Evolutionary conservation across 2,329 filamentous ascomycete species (phyloP).

Genomic region (Basipetospora chlamydospora): DNA sequence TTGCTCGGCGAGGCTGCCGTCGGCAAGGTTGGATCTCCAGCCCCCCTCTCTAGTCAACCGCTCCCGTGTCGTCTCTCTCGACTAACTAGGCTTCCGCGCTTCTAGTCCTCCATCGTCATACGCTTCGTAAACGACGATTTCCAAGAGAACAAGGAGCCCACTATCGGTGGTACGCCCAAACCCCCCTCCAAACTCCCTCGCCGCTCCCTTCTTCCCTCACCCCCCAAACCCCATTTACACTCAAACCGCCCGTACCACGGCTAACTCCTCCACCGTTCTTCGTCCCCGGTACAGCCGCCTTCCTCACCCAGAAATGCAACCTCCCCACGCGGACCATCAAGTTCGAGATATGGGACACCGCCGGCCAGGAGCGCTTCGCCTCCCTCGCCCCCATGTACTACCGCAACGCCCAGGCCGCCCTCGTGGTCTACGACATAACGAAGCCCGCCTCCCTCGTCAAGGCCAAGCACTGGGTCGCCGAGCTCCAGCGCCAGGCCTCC

Average conservation of each 20-base stretch:
- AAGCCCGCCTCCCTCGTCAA: slow-evolving; percentile 92
- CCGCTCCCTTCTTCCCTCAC: background rate
- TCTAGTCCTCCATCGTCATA: slow-evolving; percentile 88
- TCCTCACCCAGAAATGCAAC: slow-evolving; percentile 97
- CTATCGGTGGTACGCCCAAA: slow-evolving; percentile 68
- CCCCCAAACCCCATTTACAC: background rate
- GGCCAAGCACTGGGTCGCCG: slow-evolving; percentile 97
- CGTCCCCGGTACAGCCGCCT: slow-evolving; percentile 52
- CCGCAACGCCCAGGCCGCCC: slow-evolving; percentile 91
- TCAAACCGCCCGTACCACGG: too few species aligned
- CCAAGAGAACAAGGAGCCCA: slow-evolving; percentile 98
- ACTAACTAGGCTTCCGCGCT: too few species aligned
- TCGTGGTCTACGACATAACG: slow-evolving; percentile 97
- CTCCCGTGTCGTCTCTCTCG: slow-evolving; percentile 3
- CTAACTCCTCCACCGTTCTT: background rate
- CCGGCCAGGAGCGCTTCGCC: slow-evolving; percentile 93
- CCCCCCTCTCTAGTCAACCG: too few species aligned
- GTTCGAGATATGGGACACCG: slow-evolving; percentile 97
- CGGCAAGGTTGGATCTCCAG: slow-evolving; percentile 97
- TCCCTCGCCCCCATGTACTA: slow-evolving; percentile 98
- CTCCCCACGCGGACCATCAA: slow-evolving; percentile 85
- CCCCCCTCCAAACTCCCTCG: background rate
- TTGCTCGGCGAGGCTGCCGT: slow-evolving; percentile 94
- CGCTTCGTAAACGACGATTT: slow-evolving; percentile 99
- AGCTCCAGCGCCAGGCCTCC: slow-evolving; percentile 88